Conservation (phyloP, 2,329 filamentous ascomycete species). For the Fusarium globosum region DNA sequence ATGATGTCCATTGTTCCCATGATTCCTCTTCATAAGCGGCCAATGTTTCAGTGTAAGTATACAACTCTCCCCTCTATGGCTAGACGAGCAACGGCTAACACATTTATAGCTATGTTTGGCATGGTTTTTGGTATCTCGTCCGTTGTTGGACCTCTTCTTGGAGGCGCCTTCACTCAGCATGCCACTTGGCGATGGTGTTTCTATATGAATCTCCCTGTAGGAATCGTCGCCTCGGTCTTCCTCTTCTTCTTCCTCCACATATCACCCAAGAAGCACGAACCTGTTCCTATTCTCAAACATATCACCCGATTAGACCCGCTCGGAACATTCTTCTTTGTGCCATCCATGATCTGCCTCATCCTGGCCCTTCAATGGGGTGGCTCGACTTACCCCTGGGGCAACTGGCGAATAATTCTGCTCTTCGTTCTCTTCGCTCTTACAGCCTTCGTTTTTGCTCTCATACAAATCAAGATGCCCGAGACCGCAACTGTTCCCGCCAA, state of each 20-base stretch:
- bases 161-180: constrained; percentile 62
- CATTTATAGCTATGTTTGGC: constrained; percentile 59
- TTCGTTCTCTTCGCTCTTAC: constrained; percentile 62
- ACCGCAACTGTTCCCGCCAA: constrained; percentile 67
- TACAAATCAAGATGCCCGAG: constrained; percentile 65
- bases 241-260: constrained; percentile 62
- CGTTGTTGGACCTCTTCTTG: constrained; percentile 64
- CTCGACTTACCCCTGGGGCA: constrained; percentile 62
- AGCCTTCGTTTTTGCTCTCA: constrained; percentile 58
- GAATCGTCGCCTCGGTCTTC: constrained; percentile 60
- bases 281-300: constrained; percentile 54
- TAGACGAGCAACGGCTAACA: constrained; percentile 18
- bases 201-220: constrained; percentile 68
- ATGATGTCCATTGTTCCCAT: constrained; percentile 68
- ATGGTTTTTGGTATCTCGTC: constrained; percentile 66
- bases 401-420: constrained; percentile 64
- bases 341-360: constrained; percentile 68
- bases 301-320: constrained; percentile 67
- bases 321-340: constrained; percentile 69
- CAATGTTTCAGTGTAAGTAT: constrained; percentile 63
- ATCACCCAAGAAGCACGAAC: constrained; percentile 48
- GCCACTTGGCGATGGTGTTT: constrained; percentile 68
- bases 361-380: constrained; percentile 74
- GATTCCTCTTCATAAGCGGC: constrained; percentile 69
- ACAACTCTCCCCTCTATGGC: neutral